Conservation (phyloP, 2,329 filamentous ascomycete genomes). For the Periconia sp. region DNA sequence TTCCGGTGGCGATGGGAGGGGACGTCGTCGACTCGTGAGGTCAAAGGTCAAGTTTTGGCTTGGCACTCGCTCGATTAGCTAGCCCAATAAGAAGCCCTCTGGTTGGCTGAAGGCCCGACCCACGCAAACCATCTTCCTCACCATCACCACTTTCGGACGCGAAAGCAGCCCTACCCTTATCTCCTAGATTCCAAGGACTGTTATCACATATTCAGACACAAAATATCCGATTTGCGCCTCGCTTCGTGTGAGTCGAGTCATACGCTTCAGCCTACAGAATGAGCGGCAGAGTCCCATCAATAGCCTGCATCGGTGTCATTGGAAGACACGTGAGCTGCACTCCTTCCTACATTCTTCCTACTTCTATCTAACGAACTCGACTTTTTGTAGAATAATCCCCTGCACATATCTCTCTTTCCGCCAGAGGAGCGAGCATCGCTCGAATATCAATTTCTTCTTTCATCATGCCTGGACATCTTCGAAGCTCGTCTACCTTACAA, state of each 20-base stretch:
- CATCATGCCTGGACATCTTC: slow-evolving; percentile 91
- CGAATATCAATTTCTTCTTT: slow-evolving; percentile 90
- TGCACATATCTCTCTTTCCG: slow-evolving; percentile 90
- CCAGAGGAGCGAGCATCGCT: slow-evolving; percentile 75
- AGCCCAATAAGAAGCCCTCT: slow-evolving; percentile 31
- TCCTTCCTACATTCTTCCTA: slow-evolving; percentile 2
- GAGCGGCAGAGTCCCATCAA: slow-evolving; percentile 67
- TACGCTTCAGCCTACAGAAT: slow-evolving; percentile 27
- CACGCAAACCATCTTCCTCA: slow-evolving; percentile 15
- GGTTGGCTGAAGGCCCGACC: slow-evolving; percentile 33
- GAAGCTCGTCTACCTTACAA: slow-evolving; percentile 80
- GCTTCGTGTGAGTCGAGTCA: no score
- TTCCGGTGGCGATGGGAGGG: slow-evolving; percentile 40
- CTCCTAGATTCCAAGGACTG: no score
- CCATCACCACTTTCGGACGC: slow-evolving; percentile 32
- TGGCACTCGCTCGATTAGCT: slow-evolving; percentile 32
- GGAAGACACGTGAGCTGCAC: slow-evolving; percentile 78
- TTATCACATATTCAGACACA: no score
- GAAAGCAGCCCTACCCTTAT: no score
- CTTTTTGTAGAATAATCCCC: slow-evolving; percentile 80
- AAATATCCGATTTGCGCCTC: no score
- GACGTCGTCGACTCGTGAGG: slow-evolving; percentile 35
- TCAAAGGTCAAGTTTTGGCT: slow-evolving; percentile 35
- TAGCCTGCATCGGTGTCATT: slow-evolving; percentile 92
- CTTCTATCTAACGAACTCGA: slow-evolving; percentile 7